Base-by-base conservation (phyloP, 2,329 filamentous ascomycete genomes). In the Cercospora nicotianae region DNA sequence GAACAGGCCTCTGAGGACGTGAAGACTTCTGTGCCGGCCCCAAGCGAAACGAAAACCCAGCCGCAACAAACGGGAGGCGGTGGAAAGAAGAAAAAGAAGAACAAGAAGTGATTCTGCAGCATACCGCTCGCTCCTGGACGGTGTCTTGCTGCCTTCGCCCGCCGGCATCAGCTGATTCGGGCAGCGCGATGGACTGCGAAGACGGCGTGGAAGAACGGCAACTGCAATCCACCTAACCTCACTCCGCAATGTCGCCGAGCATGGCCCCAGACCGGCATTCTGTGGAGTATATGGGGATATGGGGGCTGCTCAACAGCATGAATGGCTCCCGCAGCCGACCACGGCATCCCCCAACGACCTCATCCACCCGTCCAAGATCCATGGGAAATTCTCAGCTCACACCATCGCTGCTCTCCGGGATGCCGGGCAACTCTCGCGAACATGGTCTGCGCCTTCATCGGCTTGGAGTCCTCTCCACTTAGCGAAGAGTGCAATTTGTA, bases 31-130 rank as follows among this genome's bases (percentile, higher is more conserved):
- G 28, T 65, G 31, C 63, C 64, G 39, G 33, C 67, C 9, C 51
- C 69, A 53, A 66, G 60, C 55, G 72, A 72, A 26, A 30, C 65
- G 16, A 73, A 73, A 58, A 12, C 53, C 18, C 62, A 59, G 28
- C 53, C 62, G 39, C 53, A 57, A 42, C 71, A 69, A 57, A 66
- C 64, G 58, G 69, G 65, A 33, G 69, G 75, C 13, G 81, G 79
- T 6, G 81, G 79, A 18, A 78, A 77, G 48, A 83, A 83, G 77
- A 84, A 84, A 77, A 84, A 84, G 66, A 73, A 72, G 65, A 69
- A 65, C 60, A 84, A 84, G 79, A 83, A 83, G 79, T 83, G 75
- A 77, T 33, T 4, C 5, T 59, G 26, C 48, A 26, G 48, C 20
- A 55, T 30, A 55, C 2, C 48, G 23, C 48, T n/a, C 20, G 48